Percentiles rank a stretch among this genome's conserved stretches.
Conservation (phyloP, 163 green algal genomes). For the Scenedesmus sp. region DNA sequence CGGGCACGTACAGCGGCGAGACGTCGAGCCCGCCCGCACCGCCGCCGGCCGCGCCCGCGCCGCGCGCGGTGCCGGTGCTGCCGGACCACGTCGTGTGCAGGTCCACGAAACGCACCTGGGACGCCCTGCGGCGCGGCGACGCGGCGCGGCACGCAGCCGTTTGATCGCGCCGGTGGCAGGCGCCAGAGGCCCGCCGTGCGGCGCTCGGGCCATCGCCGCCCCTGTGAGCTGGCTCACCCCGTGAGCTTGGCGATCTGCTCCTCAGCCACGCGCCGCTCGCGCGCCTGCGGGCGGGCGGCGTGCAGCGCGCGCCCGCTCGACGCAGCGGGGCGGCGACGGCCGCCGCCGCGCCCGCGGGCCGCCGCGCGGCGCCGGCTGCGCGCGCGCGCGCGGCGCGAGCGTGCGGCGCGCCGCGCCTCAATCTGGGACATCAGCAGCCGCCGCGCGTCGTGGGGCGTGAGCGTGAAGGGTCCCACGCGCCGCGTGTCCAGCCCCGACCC, state of each 20-base stretch:
- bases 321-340: too few relatives aligned
- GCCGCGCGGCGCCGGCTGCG: too few relatives aligned
- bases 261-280: slow-evolving; percentile 16
- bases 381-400: too few relatives aligned
- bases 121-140: too few relatives aligned
- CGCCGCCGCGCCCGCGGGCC: too few relatives aligned
- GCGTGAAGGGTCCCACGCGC: slow-evolving; percentile 41
- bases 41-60: neutral
- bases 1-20: slow-evolving; percentile 40
- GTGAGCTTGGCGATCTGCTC: neutral
- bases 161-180: too few relatives aligned
- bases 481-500: neutral
- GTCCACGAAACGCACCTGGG: slow-evolving; percentile 41
- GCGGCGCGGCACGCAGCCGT: too few relatives aligned
- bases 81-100: slow-evolving; percentile 23
- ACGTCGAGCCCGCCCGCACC: slow-evolving; percentile 22
- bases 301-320: too few relatives aligned
- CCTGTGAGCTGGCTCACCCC: neutral
- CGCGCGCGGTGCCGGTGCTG: slow-evolving; percentile 23
- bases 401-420: slow-evolving; percentile 23
- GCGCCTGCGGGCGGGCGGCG: too few relatives aligned
- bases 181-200: too few relatives aligned
- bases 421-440: slow-evolving; percentile 28
- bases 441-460: slow-evolving; percentile 12
- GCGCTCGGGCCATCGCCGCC: neutral